These are phyloP conservation scores for Lentinula edodes DNA, from an alignment of 768 basidiomycete genomes.

Conservation along the genomic window DNA sequence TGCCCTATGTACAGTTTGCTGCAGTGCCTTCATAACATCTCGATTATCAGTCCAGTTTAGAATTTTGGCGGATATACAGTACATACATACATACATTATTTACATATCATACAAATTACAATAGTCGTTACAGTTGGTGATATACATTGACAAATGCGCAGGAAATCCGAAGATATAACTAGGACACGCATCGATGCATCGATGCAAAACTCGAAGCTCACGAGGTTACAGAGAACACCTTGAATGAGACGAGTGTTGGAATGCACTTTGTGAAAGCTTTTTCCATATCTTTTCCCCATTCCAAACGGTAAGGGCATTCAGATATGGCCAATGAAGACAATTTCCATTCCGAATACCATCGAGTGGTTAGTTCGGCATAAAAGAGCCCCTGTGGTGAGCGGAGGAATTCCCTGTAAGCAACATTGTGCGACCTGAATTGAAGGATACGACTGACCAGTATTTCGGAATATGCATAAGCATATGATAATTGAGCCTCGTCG, in stretches of 20 bases:
- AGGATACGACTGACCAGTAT: not conserved
- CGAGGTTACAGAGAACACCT: not conserved
- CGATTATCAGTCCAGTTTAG: too few relatives aligned
- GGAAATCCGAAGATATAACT: too few relatives aligned
- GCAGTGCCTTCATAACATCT: too few relatives aligned
- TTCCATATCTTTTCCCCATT: slow-evolving; percentile 2
- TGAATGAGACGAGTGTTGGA: not conserved
- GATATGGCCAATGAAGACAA: not conserved
- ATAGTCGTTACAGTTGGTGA: too few relatives aligned
- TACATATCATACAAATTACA: too few relatives aligned
- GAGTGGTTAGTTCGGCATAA: not conserved
- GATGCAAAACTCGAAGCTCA: not conserved
- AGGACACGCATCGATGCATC: too few relatives aligned
- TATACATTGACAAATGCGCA: too few relatives aligned
- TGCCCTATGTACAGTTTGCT: too few relatives aligned
- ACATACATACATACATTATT: too few relatives aligned
- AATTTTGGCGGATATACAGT: too few relatives aligned
- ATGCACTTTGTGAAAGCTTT: not conserved
- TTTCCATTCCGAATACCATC: not conserved
- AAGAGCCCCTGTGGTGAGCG: not conserved
- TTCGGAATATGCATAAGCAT: not conserved
- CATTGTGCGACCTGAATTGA: not conserved
- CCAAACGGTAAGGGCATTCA: not conserved
- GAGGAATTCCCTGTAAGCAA: not conserved
- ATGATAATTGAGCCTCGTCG: not conserved